Evolutionary conservation across 306 rosid species (phyloP).

Genomic region (Prunus salicina): DNA sequence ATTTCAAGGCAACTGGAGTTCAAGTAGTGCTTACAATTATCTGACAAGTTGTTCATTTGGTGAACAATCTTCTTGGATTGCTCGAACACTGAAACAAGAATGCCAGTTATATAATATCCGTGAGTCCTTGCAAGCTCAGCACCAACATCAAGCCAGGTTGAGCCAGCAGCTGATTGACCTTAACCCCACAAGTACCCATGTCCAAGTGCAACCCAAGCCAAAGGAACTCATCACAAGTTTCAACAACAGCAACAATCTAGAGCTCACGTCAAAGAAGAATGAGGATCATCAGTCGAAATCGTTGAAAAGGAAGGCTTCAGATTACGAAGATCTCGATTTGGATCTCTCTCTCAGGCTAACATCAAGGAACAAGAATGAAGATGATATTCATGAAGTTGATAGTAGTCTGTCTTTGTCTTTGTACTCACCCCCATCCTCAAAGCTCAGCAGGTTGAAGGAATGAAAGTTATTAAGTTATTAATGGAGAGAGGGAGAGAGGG

Average conservation of each 20-base stretch:
- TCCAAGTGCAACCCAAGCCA: constrained; percentile 14
- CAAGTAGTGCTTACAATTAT: constrained; percentile 20
- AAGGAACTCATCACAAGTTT: constrained; percentile 24
- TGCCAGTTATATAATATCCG: constrained; percentile 33
- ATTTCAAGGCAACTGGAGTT: constrained; percentile 28
- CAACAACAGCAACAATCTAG: neutral
- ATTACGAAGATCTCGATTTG: constrained; percentile 49
- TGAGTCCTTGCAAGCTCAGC: constrained; percentile 21
- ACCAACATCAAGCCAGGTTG: constrained; percentile 15
- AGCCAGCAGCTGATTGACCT: constrained; percentile 10
- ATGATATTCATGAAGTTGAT: constrained; percentile 28
- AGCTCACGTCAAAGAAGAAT: neutral
- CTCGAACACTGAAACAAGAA: constrained; percentile 35
- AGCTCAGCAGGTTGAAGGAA: constrained; percentile 40
- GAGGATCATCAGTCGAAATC: constrained; percentile 24
- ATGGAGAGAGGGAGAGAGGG: constrained; percentile 10
- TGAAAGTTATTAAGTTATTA: constrained; percentile 1
- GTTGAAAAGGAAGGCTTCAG: constrained; percentile 55
- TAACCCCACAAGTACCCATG: neutral
- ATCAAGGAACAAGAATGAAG: constrained; percentile 34
- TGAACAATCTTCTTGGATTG: constrained; percentile 35
- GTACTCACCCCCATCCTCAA: constrained; percentile 40
- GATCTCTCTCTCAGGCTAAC: constrained; percentile 67
- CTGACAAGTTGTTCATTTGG: constrained; percentile 28
- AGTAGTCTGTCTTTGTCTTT: constrained; percentile 61